Evolutionary conservation across 306 rosid species (phyloP).

Genomic region (Vachellia pachyceras): DNA sequence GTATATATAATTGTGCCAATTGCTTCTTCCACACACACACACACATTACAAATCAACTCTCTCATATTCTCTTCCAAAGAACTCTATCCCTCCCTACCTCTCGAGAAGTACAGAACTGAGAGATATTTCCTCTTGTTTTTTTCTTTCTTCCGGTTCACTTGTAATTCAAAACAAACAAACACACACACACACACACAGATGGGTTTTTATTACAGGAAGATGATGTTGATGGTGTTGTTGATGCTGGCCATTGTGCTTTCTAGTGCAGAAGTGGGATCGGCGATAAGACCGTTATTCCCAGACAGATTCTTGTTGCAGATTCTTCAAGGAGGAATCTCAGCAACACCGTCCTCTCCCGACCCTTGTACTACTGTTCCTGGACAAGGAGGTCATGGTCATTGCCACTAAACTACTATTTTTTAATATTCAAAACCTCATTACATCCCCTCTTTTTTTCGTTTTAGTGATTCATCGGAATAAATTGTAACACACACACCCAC

Average conservation of each 20-base stretch:
- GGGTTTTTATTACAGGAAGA: constrained; percentile 36
- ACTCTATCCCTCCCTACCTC: background rate
- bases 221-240: constrained; percentile 27
- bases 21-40: background rate
- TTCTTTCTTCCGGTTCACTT: background rate
- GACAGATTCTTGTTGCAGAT: constrained; percentile 32
- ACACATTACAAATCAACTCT: background rate
- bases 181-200: background rate
- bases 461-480: background rate
- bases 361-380: constrained; percentile 7
- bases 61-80: background rate
- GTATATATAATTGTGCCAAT: background rate
- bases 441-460: background rate
- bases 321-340: constrained; percentile 8
- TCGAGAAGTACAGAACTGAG: background rate
- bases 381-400: background rate
- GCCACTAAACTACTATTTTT: background rate
- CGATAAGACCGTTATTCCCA: constrained; percentile 36
- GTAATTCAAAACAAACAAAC: background rate
- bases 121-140: too few species aligned
- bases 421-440: background rate
- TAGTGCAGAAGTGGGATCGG: constrained; percentile 27
- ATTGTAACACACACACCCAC: too few species aligned
- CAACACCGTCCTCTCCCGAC: background rate
- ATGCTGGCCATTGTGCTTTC: constrained; percentile 24